Percentiles rank a stretch among this genome's conserved stretches.
phyloP scores from a whole-genome alignment of 768 basidiomycete genomes.

The Tricholoma sp. region DNA sequence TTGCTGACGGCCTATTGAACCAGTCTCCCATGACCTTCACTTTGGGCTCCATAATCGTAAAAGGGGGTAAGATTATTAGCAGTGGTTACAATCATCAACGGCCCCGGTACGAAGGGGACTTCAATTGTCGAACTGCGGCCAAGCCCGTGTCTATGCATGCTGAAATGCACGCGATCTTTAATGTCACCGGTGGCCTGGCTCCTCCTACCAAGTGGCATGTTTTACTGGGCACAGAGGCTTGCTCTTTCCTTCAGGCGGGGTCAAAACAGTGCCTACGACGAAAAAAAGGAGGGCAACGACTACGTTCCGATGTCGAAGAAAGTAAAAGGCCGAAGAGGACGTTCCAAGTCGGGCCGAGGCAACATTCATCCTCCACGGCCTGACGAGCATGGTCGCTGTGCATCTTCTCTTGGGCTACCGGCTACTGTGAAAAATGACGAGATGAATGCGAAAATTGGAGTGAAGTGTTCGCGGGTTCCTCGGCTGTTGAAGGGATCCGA shows the following conservation, averaged over 20 bases:
- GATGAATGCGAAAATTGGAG: background rate
- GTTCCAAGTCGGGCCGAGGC: background rate
- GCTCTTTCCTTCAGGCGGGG: slow-evolving; percentile 1
- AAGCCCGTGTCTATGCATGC: slow-evolving; percentile 48
- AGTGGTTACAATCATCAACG: slow-evolving; percentile 51
- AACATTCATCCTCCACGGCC: background rate
- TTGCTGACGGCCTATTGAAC: background rate
- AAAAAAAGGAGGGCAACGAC: background rate
- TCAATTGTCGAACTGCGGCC: slow-evolving; percentile 28
- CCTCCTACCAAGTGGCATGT: slow-evolving; percentile 51
- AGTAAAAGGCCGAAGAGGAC: background rate
- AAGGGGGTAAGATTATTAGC: slow-evolving; percentile 52
- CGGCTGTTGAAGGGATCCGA: slow-evolving; percentile 46
- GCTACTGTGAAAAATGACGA: background rate
- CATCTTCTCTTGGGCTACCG: background rate
- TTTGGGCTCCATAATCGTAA: slow-evolving; percentile 25
- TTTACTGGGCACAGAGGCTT: slow-evolving; percentile 23
- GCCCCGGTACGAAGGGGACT: slow-evolving; percentile 46
- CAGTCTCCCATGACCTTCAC: slow-evolving; percentile 9
- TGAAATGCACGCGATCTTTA: slow-evolving; percentile 58
- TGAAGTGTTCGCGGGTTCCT: slow-evolving; percentile 7
- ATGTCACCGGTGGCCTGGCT: slow-evolving; percentile 41
- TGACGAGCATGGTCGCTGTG: background rate
- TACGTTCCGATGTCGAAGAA: background rate
- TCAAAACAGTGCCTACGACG: slow-evolving; percentile 5